Evolutionary conservation across 768 basidiomycete genomes (phyloP), one percentile per base, ranked within the genome.

Genomic region (Dioszegia hungarica): DNA sequence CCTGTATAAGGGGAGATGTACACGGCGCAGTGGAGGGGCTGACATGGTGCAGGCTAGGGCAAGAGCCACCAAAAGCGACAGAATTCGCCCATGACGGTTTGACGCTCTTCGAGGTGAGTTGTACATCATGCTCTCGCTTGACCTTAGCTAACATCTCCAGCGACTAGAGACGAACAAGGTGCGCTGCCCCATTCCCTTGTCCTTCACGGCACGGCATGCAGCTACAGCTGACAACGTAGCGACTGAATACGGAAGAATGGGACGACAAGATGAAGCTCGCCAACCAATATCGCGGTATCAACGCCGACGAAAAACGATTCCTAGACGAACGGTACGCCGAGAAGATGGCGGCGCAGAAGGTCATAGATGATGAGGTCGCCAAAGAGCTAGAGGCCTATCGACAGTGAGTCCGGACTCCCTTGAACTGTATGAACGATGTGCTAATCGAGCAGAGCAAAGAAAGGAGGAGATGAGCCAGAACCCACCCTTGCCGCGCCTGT

Each of bases 231-330:
- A 41, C 9, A 31, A 24, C 22, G 41, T 48, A 78, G 75, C 64
- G 70, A 24, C 58, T 66, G 48, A 78, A 77, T 56, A 74, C 66
- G n/a, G 76, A 76, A 59, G 75, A 77, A 61, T 77, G 76, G 73
- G 78, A 78, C 50, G 72, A 72, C 43, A 76, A 77, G 66, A 75
- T 78, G 75, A 78, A 77, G 40, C 58, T 79, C 59, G 67, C 67
- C 37, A 79, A 79, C 55, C 78, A 79, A 41, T 78, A 76, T 58
- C 64, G 77, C 41, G 77, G 77, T 0, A 59, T 79, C n/a, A 72
- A 77, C 55, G 65, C 64, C 4, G 78, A 79, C 37, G 78, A 79
- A 63, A 61, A 75, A 39, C 48, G 62, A 2, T 79, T 78, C 49
- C 63, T 79, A 19, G 61, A 70, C 34, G 68, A 72, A 38, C 71